Evolutionary conservation across 2,329 filamentous ascomycete species (phyloP).

Genomic region (Pseudodiploospora longispora): DNA sequence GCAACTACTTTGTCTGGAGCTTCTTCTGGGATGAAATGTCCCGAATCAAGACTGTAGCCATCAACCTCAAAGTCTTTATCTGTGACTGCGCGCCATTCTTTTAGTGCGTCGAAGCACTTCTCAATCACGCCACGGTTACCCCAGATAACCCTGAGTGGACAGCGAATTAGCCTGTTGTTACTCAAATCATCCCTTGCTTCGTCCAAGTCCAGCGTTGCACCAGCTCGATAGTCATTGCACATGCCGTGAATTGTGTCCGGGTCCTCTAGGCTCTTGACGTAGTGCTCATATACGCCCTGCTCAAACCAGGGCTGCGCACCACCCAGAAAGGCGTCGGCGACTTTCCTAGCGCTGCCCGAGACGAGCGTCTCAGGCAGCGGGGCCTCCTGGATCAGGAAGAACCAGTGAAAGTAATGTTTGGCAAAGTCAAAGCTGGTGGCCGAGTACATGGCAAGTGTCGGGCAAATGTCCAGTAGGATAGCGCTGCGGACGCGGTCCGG

Average conservation of each 20-base stretch:
- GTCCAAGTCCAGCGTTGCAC: slow-evolving; percentile 43
- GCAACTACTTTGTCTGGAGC: slow-evolving; percentile 35
- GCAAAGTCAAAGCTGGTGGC: slow-evolving; percentile 35
- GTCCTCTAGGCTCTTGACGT: slow-evolving; percentile 34
- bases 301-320: slow-evolving; percentile 21
- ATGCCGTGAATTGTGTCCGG: slow-evolving; percentile 35
- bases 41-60: slow-evolving; percentile 36
- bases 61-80: slow-evolving; percentile 25
- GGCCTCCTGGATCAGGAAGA: slow-evolving; percentile 44
- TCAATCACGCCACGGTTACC: slow-evolving; percentile 40
- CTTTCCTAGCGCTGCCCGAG: slow-evolving; percentile 25
- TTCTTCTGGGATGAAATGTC: slow-evolving; percentile 45
- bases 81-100: slow-evolving; percentile 43
- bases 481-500: slow-evolving; percentile 30
- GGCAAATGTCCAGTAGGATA: slow-evolving; percentile 45
- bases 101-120: slow-evolving; percentile 37
- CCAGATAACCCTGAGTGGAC: slow-evolving; percentile 43
- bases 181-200: slow-evolving; percentile 37
- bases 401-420: slow-evolving; percentile 50
- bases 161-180: slow-evolving; percentile 33
- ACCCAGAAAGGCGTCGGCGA: slow-evolving; percentile 35
- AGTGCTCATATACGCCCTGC: slow-evolving; percentile 28
- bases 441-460: slow-evolving; percentile 46
- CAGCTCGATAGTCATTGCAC: slow-evolving; percentile 50
- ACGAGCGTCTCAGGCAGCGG: slow-evolving; percentile 44